phyloP scores from a whole-genome alignment of 352 stramenopile species.

The Phytophthora idaei region DNA sequence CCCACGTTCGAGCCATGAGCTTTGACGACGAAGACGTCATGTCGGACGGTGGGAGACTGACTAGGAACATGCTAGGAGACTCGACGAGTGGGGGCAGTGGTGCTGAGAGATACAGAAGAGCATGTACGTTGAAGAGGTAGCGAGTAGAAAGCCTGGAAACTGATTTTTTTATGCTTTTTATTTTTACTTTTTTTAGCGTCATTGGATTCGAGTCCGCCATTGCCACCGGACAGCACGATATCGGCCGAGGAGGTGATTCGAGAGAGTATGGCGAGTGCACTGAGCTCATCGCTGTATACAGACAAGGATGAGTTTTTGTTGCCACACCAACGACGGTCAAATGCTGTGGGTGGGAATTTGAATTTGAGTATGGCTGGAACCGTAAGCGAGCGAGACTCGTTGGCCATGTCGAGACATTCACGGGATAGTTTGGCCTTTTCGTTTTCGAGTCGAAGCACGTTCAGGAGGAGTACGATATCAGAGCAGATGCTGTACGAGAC shows the following conservation, averaged over 20 bases:
- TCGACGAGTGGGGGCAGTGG: constrained; percentile 30
- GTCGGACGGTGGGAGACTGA: constrained; percentile 36
- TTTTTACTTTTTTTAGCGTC: constrained; percentile 39
- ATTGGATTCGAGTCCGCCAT: constrained; percentile 65
- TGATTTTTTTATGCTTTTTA: constrained; percentile 12
- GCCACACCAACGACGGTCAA: constrained; percentile 37
- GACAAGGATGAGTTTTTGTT: constrained; percentile 75
- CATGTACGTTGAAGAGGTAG: constrained; percentile 39
- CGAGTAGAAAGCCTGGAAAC: neutral
- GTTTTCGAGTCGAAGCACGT: constrained; percentile 82
- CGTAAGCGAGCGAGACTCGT: constrained; percentile 40
- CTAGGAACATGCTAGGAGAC: constrained; percentile 55
- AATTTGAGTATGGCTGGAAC: constrained; percentile 6
- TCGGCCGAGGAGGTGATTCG: constrained; percentile 88
- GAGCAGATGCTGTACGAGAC: constrained; percentile 88
- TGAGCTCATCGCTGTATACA: constrained; percentile 72
- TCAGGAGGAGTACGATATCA: constrained; percentile 78
- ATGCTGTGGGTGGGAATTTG: constrained; percentile 27
- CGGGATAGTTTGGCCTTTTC: constrained; percentile 64
- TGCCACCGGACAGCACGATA: constrained; percentile 83
- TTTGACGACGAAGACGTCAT: constrained; percentile 36
- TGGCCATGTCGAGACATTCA: constrained; percentile 43
- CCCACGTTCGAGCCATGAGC: constrained; percentile 8
- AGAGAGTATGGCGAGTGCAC: constrained; percentile 81
- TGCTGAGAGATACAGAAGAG: constrained; percentile 41